Evolutionary conservation across 495 filamentous ascomycete species (phyloP).

Genomic region (Melanomma pulvis-pyrius): DNA sequence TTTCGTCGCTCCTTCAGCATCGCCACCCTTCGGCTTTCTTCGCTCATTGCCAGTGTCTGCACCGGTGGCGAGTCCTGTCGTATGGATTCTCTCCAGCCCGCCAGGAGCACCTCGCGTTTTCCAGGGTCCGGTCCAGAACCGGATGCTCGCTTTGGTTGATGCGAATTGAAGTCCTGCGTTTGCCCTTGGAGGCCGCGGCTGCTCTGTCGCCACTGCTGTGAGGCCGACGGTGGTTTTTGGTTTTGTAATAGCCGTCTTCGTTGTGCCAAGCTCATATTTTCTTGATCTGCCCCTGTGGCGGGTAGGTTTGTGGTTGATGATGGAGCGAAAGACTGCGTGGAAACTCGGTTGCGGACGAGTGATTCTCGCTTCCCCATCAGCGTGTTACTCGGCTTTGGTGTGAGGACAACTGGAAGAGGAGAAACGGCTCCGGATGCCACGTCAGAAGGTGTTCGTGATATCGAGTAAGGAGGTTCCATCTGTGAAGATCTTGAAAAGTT

Average conservation of each 20-base stretch:
- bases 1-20: constrained; percentile 56
- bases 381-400: constrained; percentile 53
- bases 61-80: constrained; percentile 62
- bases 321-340: constrained; percentile 43
- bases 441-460: constrained; percentile 26
- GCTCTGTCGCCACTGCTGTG: constrained; percentile 34
- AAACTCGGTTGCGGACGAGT: constrained; percentile 58
- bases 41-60: constrained; percentile 46
- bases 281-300: constrained; percentile 42
- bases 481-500: constrained; percentile 21
- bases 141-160: constrained; percentile 58
- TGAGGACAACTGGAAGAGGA: constrained; percentile 30
- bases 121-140: constrained; percentile 46
- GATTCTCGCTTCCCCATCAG: constrained; percentile 65
- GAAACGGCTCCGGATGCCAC: constrained; percentile 14
- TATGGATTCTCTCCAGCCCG: constrained; percentile 75
- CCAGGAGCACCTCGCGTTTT: constrained; percentile 64
- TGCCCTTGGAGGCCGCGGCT: constrained; percentile 17
- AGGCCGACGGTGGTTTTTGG: constrained; percentile 31
- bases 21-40: constrained; percentile 49
- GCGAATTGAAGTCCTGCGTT: constrained; percentile 54
- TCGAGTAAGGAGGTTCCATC: constrained; percentile 10
- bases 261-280: constrained; percentile 75
- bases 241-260: constrained; percentile 59
- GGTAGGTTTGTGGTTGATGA: constrained; percentile 40